Evolutionary conservation across 345 rosid species (phyloP).

Genomic region (Microthlaspi erraticum): DNA sequence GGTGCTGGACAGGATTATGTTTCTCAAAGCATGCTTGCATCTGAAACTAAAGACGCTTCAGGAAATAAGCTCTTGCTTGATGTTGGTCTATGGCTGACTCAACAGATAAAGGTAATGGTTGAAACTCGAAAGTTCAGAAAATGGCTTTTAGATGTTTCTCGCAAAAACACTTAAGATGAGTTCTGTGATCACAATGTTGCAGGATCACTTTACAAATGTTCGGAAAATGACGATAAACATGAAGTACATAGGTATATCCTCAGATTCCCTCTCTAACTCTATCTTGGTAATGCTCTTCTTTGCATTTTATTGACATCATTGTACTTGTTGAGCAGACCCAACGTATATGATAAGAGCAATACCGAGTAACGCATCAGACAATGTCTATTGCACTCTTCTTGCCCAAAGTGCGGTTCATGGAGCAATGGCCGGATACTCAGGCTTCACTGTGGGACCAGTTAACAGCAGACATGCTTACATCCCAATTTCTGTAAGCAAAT

Average conservation of each 20-base stretch:
- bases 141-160: conserved; percentile 10
- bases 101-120: conserved; percentile 72
- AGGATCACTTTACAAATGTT: conserved; percentile 78
- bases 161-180: conserved; percentile 15
- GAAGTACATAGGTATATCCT: conserved; percentile 84
- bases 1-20: conserved; percentile 94
- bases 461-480: conserved; percentile 92
- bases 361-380: conserved; percentile 95
- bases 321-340: conserved; percentile 62
- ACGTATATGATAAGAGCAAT: conserved; percentile 96
- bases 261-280: conserved; percentile 1
- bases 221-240: conserved; percentile 71
- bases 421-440: conserved; percentile 97
- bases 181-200: conserved; percentile 34
- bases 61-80: conserved; percentile 92
- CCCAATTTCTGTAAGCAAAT: conserved; percentile 72
- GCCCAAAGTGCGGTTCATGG: conserved; percentile 98
- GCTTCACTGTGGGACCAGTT: conserved; percentile 95
- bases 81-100: conserved; percentile 89
- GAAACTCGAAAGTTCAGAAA: neutral
- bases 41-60: conserved; percentile 74
- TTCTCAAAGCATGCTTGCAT: conserved; percentile 58
- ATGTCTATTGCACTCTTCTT: conserved; percentile 95
- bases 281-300: conserved; percentile 15
- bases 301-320: conserved; percentile 9